Evolutionary conservation across 495 filamentous ascomycete species (phyloP), one percentile per base, ranked within the genome.

Genomic region (Daldinia decipiens): DNA sequence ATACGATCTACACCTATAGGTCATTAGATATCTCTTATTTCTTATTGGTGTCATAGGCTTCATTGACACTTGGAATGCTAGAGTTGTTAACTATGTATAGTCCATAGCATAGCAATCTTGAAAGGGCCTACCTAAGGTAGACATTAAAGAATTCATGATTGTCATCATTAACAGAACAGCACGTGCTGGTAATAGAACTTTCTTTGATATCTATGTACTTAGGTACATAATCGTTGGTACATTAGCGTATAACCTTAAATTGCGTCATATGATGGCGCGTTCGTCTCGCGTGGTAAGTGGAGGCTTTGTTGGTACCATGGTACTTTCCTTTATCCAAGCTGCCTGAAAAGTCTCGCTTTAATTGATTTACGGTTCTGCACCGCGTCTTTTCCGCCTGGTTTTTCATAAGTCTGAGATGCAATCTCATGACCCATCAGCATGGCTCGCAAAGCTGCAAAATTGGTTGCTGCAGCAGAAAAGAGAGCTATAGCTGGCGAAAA

Each of bases 231-330:
- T 31, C 50, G 26, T 27, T 29, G 26, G 24, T 52, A 29, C 27
- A 53, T 53, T 53, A 53, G 53, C 29, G 55, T 7, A 53, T 13
- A 70, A 68, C 51, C 54, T 60, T 72, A 68, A 72, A 51, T 67
- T 39, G 61, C 66, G 40, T 74, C 73, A 77, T 67, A 63, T 75
- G 70, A 77, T 59, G 39, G 50, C 65, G 73, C 43, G 70, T 68
- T 51, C 11, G 51, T 38, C 50, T 74, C 70, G 75, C 65, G 75
- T 51, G 50, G 24, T 31, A 15, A 57, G 24, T 39, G 40, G 59
- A 12, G 52, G 50, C 24, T 31, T 31, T 38, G 5, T 31, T 13
- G 19, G 59, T 62, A 52, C 26, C 5, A 17, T 7, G 2, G 68
- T 65, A 17, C 56, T 56, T 26, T 34, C 29, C 65, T 70, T 70